Base-by-base conservation (phyloP, 208 protist genomes). In the Crithidia sp. region DNA sequence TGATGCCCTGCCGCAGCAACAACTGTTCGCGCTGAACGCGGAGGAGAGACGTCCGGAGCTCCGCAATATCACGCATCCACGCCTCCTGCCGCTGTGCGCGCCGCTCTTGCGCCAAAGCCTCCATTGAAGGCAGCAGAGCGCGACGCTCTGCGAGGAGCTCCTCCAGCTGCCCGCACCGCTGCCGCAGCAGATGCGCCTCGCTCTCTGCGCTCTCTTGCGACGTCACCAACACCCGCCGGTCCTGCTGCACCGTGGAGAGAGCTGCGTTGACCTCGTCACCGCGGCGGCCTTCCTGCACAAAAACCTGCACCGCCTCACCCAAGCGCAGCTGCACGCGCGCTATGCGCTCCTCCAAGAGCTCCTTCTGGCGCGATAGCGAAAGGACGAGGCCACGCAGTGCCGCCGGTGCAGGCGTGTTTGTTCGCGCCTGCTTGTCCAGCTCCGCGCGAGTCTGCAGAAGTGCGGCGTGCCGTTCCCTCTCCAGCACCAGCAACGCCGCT, bases 281-380 rank as follows among this genome's bases (percentile, higher is more conserved):
- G 3, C 57, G 28, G 14, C 64, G 61, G 16, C 76, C 84, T 53
- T 85, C 82, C 10, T 69, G 60, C 65, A 75, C 44, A 28, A 92
- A 71, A 16, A 59, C 17, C 39, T 84, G 84, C 44, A 90, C 68
- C 16, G 81, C 79, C 19, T 17, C 55, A 13, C 60, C 45, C 5
- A 82, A 71, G 14, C 69, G 74, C 65, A 45, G 56, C 50, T 63
- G 71, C 43, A 77, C 68, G 16, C 79, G 76, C 44, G 82, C 80
- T 4, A 91, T 50, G 5, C 75, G 81, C 37, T 84, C 62, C 53
- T 89, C 86, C 14, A 89, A 47, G 0, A 78, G 58, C 40, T 61
- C 61, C 17, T 79, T 64, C 28, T 83, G 71, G 19, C 58, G 79
- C 36, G 81, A 55, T 8, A 91, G 66, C 5, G 73, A 67, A 10